phyloP scores from a whole-genome alignment of 179 eudicot species.

The Actinidia polygama region DNA sequence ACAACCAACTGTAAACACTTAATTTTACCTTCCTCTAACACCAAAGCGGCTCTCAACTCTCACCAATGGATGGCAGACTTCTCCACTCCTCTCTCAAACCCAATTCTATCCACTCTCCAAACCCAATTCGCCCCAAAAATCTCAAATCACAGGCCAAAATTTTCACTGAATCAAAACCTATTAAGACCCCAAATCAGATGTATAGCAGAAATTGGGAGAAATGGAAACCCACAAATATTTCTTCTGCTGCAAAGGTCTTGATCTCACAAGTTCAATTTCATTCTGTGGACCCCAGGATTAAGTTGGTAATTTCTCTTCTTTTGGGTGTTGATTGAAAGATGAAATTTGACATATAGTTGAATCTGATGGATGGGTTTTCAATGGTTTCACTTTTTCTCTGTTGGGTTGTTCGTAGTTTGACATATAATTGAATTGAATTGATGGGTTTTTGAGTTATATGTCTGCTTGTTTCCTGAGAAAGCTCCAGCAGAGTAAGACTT shows the following conservation, averaged over 20 bases:
- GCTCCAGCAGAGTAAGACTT: too few relatives aligned
- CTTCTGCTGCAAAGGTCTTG: slow-evolving; percentile 69
- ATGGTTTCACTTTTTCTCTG: background rate
- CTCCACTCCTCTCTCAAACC: slow-evolving; percentile 1
- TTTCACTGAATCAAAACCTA: slow-evolving; percentile 2
- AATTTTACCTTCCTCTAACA: too few relatives aligned
- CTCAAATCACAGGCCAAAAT: background rate
- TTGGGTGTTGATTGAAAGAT: background rate
- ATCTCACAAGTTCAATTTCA: slow-evolving; percentile 92
- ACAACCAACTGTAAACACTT: too few relatives aligned
- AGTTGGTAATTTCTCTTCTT: slow-evolving; percentile 49
- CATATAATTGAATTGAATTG: too few relatives aligned
- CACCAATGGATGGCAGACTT: too few relatives aligned
- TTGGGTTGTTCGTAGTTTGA: slow-evolving; percentile 8
- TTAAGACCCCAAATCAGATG: slow-evolving; percentile 29
- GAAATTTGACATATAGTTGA: background rate
- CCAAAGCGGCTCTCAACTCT: too few relatives aligned
- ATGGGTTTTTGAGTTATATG: background rate
- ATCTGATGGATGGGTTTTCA: slow-evolving; percentile 16
- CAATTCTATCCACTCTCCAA: too few relatives aligned
- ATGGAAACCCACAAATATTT: slow-evolving; percentile 49
- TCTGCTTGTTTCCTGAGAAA: too few relatives aligned
- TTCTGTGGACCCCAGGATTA: slow-evolving; percentile 79
- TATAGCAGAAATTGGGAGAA: slow-evolving; percentile 51
- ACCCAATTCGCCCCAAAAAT: slow-evolving; percentile 15